These are phyloP conservation scores for Hypericum perforatum DNA, from an alignment of 345 rosid genomes.

Conservation along the genomic window DNA sequence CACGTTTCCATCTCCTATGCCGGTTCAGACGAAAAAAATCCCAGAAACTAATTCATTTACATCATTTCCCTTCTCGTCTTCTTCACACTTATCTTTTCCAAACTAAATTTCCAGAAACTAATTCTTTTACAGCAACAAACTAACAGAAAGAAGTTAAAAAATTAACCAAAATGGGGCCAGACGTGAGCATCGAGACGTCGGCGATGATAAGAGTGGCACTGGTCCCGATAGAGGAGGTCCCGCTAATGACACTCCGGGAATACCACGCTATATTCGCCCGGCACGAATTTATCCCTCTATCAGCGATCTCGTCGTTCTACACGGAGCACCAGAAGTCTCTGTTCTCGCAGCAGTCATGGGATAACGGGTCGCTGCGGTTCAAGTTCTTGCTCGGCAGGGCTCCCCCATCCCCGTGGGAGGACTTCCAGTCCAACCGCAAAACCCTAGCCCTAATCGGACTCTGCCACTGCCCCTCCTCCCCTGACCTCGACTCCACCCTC, in stretches of 20 bases:
- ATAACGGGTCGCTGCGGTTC: constrained; percentile 77
- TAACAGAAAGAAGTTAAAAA: too few relatives aligned
- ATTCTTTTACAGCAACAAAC: too few relatives aligned
- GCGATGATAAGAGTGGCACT: constrained; percentile 87
- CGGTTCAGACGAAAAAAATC: too few relatives aligned
- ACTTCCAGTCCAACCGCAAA: constrained; percentile 93
- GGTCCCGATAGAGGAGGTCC: constrained; percentile 69
- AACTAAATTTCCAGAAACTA: too few relatives aligned
- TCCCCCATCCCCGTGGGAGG: constrained; percentile 98
- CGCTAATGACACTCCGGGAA: constrained; percentile 58
- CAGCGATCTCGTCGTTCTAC: constrained; percentile 86
- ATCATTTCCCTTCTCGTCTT: too few relatives aligned
- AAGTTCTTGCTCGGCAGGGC: constrained; percentile 85
- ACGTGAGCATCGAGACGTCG: constrained; percentile 84
- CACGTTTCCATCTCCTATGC: too few relatives aligned
- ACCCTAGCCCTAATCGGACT: constrained; percentile 85
- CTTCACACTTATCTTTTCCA: constrained; percentile 63
- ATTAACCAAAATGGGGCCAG: constrained; percentile 62
- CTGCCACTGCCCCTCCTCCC: constrained; percentile 88
- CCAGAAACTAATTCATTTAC: too few relatives aligned
- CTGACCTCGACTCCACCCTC: constrained; percentile 57
- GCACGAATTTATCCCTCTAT: constrained; percentile 64
- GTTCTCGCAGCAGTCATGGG: constrained; percentile 89
- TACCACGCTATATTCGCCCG: constrained; percentile 75
- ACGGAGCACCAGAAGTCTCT: constrained; percentile 99